Base-by-base conservation (phyloP, 208 protist genomes). In the Acanthamoeba lugdunensis region DNA sequence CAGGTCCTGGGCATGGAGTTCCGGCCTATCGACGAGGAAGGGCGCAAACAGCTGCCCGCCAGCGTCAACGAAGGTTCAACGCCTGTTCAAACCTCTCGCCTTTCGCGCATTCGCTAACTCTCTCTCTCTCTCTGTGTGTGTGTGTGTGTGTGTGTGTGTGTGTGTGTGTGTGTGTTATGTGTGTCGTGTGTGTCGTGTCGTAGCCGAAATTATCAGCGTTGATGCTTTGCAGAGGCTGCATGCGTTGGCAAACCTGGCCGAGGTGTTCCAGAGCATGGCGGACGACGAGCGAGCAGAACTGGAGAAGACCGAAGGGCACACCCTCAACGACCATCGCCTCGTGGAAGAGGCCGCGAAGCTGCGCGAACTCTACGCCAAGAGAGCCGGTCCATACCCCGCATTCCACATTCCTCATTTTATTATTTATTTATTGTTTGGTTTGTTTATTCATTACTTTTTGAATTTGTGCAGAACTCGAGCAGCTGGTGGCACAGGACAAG, bases 341-440 rank as follows among this genome's bases (percentile, higher is more conserved):
- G 52, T 88, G 8, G 81, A 88, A 25, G 52, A 88, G 81, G 48
- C 81, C 28, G 30, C 5, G 14, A 67, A 56, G 50, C 25, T 88
- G 81, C 81, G 81, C 23, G 81, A 88, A 28, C 81, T 88, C 48
- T 88, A 88, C 54, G 81, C 54, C 52, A 88, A 88, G 50, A 88
- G 30, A 37, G 54, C 69, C 0, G 69, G 65, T 73, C 13, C 30
- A 21, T 16, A 37, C 8, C n/a, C n/a, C 37, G 37, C 37, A n/a
- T 67, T 67, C 61, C 61, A 1, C 1, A 67, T 28, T 67, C 1
- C 2, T 67, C 2, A n/a, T 56, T 56, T 56, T 13, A 56, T 56
- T 56, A 56, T 56, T 56, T 56, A 18, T 13, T 67, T n/a, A 33
- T 33, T 73, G 37, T 14, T 73, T 2, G 0, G 3, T 13, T 73